Evolutionary conservation across 2,329 filamentous ascomycete genomes (phyloP).

Genomic region (Phaeosphaeriaceae sp.): DNA sequence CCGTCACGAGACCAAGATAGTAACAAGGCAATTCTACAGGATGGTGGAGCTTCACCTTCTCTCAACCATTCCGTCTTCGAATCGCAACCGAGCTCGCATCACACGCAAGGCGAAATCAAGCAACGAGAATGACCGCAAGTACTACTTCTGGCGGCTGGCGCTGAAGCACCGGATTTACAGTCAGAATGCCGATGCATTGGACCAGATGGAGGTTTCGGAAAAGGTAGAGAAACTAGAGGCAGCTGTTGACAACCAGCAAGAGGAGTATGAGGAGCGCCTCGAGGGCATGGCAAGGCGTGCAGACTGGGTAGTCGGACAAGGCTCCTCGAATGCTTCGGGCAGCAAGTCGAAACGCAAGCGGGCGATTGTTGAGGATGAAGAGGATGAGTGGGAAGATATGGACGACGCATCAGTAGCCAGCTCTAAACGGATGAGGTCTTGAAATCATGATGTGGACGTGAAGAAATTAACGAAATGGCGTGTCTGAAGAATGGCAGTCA

Average conservation of each 20-base stretch:
- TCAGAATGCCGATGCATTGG: slow-evolving; percentile 74
- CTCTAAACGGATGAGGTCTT: slow-evolving; percentile 36
- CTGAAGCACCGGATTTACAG: slow-evolving; percentile 79
- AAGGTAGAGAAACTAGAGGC: slow-evolving; percentile 75
- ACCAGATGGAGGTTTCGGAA: slow-evolving; percentile 67
- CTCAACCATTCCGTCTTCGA: slow-evolving; percentile 58
- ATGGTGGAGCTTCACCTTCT: slow-evolving; percentile 78
- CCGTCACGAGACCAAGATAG: slow-evolving; percentile 71
- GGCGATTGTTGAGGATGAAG: slow-evolving; percentile 46
- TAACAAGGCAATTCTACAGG: slow-evolving; percentile 75
- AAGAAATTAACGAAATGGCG: too few relatives aligned
- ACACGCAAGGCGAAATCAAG: slow-evolving; percentile 54
- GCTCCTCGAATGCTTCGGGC: slow-evolving; percentile 16
- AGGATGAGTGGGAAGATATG: slow-evolving; percentile 47
- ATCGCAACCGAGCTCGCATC: slow-evolving; percentile 56
- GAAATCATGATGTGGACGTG: background rate
- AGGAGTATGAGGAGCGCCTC: slow-evolving; percentile 74
- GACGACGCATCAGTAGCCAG: slow-evolving; percentile 35
- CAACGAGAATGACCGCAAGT: slow-evolving; percentile 65
- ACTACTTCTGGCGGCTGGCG: slow-evolving; percentile 74
- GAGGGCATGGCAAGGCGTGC: slow-evolving; percentile 52
- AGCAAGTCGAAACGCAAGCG: slow-evolving; percentile 44
- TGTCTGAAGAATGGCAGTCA: too few relatives aligned
- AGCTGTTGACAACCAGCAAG: slow-evolving; percentile 70
- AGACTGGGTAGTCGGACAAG: slow-evolving; percentile 26